Percentiles rank a stretch among this genome's conserved stretches.
These are phyloP conservation scores for Beta lomatogona DNA, from an alignment of 179 eudicot species.

Conservation along the genomic window DNA sequence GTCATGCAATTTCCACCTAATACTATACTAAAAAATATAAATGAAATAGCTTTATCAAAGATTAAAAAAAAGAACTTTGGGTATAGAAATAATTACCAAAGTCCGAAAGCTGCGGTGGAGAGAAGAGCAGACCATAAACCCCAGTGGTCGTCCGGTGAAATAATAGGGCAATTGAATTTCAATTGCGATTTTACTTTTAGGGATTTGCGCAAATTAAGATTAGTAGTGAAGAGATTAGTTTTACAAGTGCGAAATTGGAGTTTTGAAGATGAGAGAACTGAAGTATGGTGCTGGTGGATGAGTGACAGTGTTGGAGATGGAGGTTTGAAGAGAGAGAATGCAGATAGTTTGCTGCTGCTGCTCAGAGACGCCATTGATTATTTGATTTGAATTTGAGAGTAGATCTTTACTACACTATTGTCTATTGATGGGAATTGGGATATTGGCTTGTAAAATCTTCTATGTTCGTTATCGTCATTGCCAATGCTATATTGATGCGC, in stretches of 20 bases:
- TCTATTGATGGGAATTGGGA: too few species aligned
- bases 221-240: conserved; percentile 17
- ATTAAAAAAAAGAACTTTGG: neutral
- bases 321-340: conserved; percentile 24
- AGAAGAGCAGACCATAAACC: conserved; percentile 78
- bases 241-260: conserved; percentile 2
- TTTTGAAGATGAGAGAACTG: neutral
- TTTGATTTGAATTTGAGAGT: neutral
- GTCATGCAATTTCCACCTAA: too few species aligned
- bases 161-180: conserved; percentile 39
- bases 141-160: conserved; percentile 77
- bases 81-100: conserved; percentile 48
- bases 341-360: neutral
- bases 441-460: too few species aligned
- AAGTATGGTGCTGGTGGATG: neutral
- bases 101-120: conserved; percentile 68
- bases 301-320: neutral
- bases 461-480: too few species aligned
- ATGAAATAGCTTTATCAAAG: neutral
- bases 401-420: too few species aligned
- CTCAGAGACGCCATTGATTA: conserved; percentile 23
- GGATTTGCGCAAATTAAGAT: conserved; percentile 7
- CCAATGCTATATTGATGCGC: too few species aligned
- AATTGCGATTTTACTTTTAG: conserved; percentile 31
- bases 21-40: too few species aligned